A percentile compares a stretch with the other conserved stretches of the same genome.
Evolutionary conservation across 2,329 filamentous ascomycete species (phyloP).

Genomic region (Diaporthe nobilis): DNA sequence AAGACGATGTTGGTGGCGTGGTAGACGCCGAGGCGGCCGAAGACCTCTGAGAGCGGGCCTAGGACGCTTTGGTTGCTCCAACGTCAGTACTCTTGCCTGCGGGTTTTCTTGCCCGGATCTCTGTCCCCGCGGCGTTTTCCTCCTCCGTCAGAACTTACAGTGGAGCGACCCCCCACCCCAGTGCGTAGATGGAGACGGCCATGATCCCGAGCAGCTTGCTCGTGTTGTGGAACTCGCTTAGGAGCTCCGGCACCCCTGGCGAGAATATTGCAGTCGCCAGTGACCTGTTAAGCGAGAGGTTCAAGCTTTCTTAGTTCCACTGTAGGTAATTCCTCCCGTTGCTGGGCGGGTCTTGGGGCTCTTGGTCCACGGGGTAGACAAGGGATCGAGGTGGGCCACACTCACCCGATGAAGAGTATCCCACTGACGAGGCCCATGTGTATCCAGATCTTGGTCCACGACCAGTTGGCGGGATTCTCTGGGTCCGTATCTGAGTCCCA

Average conservation of each 20-base stretch:
- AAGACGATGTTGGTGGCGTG: constrained; percentile 56
- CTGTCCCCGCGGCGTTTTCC: neutral
- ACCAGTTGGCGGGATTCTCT: constrained; percentile 11
- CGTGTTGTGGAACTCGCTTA: constrained; percentile 71
- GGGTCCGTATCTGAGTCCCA: constrained; percentile 4
- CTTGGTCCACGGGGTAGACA: constrained; percentile 14
- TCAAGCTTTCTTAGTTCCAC: constrained; percentile 3
- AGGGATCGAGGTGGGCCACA: neutral
- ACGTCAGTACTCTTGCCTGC: too few species aligned
- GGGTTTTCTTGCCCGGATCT: too few species aligned
- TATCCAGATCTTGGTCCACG: constrained; percentile 1
- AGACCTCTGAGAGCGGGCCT: constrained; percentile 62
- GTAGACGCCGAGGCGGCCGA: constrained; percentile 60
- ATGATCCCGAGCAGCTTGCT: constrained; percentile 70
- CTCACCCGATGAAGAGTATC: constrained; percentile 1
- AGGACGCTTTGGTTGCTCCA: constrained; percentile 17
- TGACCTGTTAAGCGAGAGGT: neutral
- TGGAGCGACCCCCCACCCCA: constrained; percentile 74
- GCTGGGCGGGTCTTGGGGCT: constrained; percentile 11
- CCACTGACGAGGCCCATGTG: constrained; percentile 19
- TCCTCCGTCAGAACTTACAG: constrained; percentile 45
- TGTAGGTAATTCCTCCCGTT: neutral
- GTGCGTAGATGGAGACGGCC: constrained; percentile 76
- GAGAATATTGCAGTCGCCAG: constrained; percentile 68
- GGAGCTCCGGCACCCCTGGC: constrained; percentile 74